Evolutionary conservation across 2,329 filamentous ascomycete species (phyloP).

Genomic region (Pseudogymnoascus sp.): DNA sequence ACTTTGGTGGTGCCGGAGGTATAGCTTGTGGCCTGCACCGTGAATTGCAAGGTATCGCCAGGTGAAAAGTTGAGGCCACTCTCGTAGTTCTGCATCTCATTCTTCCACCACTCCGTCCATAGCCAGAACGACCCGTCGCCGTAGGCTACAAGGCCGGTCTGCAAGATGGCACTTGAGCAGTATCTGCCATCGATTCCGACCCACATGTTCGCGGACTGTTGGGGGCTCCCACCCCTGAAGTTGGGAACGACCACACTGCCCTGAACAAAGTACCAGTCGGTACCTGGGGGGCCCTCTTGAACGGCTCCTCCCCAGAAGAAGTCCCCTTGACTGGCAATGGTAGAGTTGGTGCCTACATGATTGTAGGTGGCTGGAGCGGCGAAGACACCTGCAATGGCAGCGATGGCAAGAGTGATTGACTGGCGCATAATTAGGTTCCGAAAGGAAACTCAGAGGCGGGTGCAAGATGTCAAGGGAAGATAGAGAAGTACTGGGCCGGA

Average conservation of each 20-base stretch:
- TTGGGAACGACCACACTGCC: neutral
- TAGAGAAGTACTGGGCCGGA: neutral
- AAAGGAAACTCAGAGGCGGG: neutral
- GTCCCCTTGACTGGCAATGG: neutral
- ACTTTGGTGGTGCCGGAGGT: conserved; percentile 35
- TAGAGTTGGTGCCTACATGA: neutral
- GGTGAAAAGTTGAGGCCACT: conserved; percentile 33
- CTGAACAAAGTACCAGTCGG: neutral
- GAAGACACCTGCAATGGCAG: neutral
- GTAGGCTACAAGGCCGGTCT: conserved; percentile 41
- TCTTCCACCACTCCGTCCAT: conserved; percentile 52
- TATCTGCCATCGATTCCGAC: conserved; percentile 51
- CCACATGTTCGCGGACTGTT: conserved; percentile 42
- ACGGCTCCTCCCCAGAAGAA: neutral
- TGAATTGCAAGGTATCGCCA: conserved; percentile 36
- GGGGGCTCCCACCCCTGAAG: neutral
- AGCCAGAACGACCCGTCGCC: conserved; percentile 36
- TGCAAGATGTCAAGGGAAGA: neutral
- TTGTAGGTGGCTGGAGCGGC: neutral
- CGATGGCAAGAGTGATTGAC: neutral
- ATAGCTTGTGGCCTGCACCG: conserved; percentile 30
- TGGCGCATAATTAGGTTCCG: neutral
- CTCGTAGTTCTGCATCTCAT: conserved; percentile 29
- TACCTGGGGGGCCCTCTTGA: neutral
- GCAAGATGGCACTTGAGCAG: conserved; percentile 42